These are phyloP conservation scores for Massarina eburnea DNA, from an alignment of 2,329 filamentous ascomycete genomes.

Conservation along the genomic window DNA sequence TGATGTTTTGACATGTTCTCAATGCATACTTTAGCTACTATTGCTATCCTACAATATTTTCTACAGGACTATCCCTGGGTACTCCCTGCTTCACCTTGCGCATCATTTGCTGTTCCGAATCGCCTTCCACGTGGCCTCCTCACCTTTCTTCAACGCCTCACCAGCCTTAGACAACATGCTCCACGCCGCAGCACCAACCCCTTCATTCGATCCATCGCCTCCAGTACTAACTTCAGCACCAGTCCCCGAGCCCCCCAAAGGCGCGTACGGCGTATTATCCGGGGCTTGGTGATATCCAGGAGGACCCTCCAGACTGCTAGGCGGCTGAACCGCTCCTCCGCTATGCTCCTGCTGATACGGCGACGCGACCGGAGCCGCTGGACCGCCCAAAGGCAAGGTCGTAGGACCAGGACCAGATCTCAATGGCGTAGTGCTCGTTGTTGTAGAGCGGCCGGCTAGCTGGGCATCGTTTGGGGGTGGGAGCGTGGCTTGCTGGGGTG, in stretches of 20 bases:
- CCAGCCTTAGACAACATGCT: conserved; percentile 39
- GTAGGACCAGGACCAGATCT: conserved; percentile 35
- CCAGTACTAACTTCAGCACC: conserved; percentile 40
- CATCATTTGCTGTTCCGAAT: conserved; percentile 27
- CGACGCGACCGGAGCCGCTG: conserved; percentile 17
- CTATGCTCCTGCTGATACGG: conserved; percentile 26
- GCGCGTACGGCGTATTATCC: conserved; percentile 42
- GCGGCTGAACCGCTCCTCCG: conserved; percentile 16
- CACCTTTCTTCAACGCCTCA: conserved; percentile 37
- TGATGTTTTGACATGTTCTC: neutral
- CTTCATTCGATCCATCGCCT: conserved; percentile 20
- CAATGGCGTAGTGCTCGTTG: conserved; percentile 22
- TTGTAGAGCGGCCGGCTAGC: conserved; percentile 44
- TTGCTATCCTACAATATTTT: neutral
- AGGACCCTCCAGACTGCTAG: conserved; percentile 44
- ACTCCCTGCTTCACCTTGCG: too few species aligned
- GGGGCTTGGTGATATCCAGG: conserved; percentile 52
- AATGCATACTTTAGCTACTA: neutral
- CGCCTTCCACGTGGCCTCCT: conserved; percentile 40
- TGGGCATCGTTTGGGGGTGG: conserved; percentile 42
- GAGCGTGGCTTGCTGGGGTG: conserved; percentile 44
- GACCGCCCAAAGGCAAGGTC: conserved; percentile 42
- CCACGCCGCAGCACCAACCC: conserved; percentile 37
- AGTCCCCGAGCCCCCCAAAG: conserved; percentile 37
- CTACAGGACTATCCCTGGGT: neutral